Conservation (phyloP, 1,139 yeast genomes). For the Lodderomyces parapsilosis region DNA sequence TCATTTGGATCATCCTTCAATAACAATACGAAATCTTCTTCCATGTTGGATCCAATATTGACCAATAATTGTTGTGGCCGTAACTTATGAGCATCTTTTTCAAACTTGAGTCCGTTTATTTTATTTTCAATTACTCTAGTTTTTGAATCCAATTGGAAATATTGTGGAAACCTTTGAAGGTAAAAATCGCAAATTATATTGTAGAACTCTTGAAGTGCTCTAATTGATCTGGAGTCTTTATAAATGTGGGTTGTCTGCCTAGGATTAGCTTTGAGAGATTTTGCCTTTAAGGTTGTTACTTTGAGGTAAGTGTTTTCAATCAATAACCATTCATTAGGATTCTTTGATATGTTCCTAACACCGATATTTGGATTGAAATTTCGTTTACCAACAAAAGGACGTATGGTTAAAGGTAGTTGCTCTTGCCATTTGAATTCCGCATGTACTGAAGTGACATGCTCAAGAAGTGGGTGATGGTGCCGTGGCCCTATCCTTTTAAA, state of each 20-base stretch:
- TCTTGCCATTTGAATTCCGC: slow-evolving; percentile 46
- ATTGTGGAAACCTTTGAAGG: slow-evolving; percentile 33
- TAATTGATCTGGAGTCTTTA: slow-evolving; percentile 18
- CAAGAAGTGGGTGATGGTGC: background rate
- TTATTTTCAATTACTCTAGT: slow-evolving; percentile 30
- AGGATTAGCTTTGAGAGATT: slow-evolving; percentile 19
- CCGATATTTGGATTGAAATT: slow-evolving; percentile 42
- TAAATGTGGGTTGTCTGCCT: slow-evolving; percentile 25
- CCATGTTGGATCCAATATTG: slow-evolving; percentile 29
- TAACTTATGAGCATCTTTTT: slow-evolving; percentile 20
- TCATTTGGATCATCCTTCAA: slow-evolving; percentile 26
- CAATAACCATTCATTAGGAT: slow-evolving; percentile 38
- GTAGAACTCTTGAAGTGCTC: slow-evolving; percentile 37
- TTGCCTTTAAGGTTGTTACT: slow-evolving; percentile 21
- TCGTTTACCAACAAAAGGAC: slow-evolving; percentile 47
- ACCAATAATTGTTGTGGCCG: slow-evolving; percentile 12
- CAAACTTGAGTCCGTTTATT: slow-evolving; percentile 10
- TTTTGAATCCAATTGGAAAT: slow-evolving; percentile 19
- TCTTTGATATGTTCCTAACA: slow-evolving; percentile 27
- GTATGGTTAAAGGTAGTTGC: slow-evolving; percentile 47
- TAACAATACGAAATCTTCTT: slow-evolving; percentile 41
- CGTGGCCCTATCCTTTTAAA: background rate
- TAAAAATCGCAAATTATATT: slow-evolving; percentile 26
- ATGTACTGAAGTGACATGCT: slow-evolving; percentile 15
- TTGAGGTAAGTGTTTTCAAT: slow-evolving; percentile 36